Percentiles rank a stretch among this genome's conserved stretches.
Conservation (phyloP, 306 rosid genomes). For the Ziziphus jujuba region DNA sequence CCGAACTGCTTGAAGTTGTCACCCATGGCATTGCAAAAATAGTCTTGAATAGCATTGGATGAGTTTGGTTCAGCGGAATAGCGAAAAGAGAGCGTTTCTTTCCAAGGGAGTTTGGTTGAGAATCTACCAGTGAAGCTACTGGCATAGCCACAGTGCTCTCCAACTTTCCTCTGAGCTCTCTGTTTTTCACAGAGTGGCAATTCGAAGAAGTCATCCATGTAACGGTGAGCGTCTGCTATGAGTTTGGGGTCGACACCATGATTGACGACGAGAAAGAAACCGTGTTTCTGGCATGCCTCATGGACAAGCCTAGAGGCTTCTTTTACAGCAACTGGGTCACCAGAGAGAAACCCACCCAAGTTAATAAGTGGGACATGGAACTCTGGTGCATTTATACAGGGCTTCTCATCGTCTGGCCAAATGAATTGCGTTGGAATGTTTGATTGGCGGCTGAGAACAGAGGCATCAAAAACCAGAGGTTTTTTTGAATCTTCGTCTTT, state of each 20-base stretch:
- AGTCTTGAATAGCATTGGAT: constrained; percentile 43
- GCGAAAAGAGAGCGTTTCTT: constrained; percentile 79
- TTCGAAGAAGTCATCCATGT: constrained; percentile 69
- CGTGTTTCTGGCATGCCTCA: constrained; percentile 79
- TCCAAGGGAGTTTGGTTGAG: constrained; percentile 92
- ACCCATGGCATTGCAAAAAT: constrained; percentile 52
- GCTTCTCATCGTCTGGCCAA: constrained; percentile 93
- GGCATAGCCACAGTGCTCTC: constrained; percentile 93
- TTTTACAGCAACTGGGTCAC: constrained; percentile 41
- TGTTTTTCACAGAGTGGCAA: constrained; percentile 69
- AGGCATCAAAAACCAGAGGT: constrained; percentile 67
- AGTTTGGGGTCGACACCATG: constrained; percentile 64
- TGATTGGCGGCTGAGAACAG: constrained; percentile 44
- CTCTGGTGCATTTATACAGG: constrained; percentile 45
- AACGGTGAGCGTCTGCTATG: constrained; percentile 59
- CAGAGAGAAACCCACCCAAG: constrained; percentile 57
- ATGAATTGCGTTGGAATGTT: constrained; percentile 73
- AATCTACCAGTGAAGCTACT: constrained; percentile 93
- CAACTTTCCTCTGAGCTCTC: constrained; percentile 73
- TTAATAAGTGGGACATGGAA: constrained; percentile 70
- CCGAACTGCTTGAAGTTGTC: constrained; percentile 60
- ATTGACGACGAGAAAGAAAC: constrained; percentile 81
- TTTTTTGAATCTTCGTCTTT: constrained; percentile 29
- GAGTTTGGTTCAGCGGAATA: constrained; percentile 40
- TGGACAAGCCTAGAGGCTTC: constrained; percentile 58